Conservation (phyloP, 305 asterid genomes). For the Plantago coronopus region DNA sequence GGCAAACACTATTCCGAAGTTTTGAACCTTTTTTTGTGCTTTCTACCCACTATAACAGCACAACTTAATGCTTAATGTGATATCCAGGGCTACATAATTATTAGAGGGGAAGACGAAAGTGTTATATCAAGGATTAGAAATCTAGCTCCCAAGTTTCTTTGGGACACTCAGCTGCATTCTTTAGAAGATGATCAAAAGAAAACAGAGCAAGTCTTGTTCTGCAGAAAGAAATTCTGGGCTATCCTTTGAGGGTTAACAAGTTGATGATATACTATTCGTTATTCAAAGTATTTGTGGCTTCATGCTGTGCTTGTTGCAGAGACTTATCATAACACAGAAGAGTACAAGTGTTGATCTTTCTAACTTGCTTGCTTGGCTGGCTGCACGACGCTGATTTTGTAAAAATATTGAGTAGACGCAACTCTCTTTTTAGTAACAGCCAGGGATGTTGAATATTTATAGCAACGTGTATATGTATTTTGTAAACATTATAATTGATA, state of each 20-base stretch:
- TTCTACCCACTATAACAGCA: not conserved
- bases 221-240: conserved; percentile 85
- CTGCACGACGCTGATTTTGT: too few relatives aligned
- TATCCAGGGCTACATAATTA: conserved; percentile 61
- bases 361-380: too few relatives aligned
- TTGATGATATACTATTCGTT: not conserved
- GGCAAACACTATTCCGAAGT: too few relatives aligned
- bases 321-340: too few relatives aligned
- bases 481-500: too few relatives aligned
- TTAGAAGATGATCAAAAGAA: conserved; percentile 59
- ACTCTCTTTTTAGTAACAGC: too few relatives aligned
- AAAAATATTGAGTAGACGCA: too few relatives aligned
- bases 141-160: conserved; percentile 71
- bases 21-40: too few relatives aligned
- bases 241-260: conserved; percentile 32
- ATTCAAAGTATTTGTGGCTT: not conserved
- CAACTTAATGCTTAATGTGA: not conserved
- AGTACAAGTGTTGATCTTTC: too few relatives aligned
- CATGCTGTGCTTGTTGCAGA: too few relatives aligned
- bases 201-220: conserved; percentile 58
- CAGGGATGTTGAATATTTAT: too few relatives aligned
- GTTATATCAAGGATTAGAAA: conserved; percentile 42
- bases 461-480: too few relatives aligned
- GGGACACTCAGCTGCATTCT: conserved; percentile 66
- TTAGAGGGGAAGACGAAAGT: conserved; percentile 69